Evolutionary conservation across 1,284 basidiomycete genomes (phyloP), one percentile per base, ranked within the genome.

Genomic region (Cutaneotrichosporon curvatum): DNA sequence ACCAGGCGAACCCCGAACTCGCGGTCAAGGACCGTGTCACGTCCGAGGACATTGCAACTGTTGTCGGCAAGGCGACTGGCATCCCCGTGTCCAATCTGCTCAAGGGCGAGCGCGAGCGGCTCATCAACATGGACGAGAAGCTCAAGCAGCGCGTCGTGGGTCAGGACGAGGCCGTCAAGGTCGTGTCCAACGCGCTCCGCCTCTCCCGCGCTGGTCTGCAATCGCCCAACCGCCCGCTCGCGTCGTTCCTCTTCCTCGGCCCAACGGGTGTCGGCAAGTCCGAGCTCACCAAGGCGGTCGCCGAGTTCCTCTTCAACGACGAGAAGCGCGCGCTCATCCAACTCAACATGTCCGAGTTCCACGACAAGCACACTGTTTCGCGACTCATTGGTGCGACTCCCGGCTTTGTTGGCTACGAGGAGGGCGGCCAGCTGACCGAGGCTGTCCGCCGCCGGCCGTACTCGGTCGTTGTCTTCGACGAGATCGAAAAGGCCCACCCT

Each of bases 281-380:
- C 0, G 89, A 94, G 63, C 75, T 94, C 7, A 84, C 83, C 63
- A 95, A 94, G 71, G 81, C 85, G 0, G 76, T 94, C 4, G 87
- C 90, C 0, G 77, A 77, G 3, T 91, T 94, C 75, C 68, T 94
- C 44, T 94, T 88, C 71, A 84, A 88, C 56, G 86, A 91, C 55
- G 87, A 91, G 62, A 81, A 83, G 53, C 75, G 85, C 31, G 86
- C 87, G 16, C 65, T 94, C 47, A 87, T 92, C 55, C 87, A 83
- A 55, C 85, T 92, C 67, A 90, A 91, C 63, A 90, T 90, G 87
- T 87, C 84, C 10, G 87, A 92, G 78, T 91, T 86, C 64, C 86
- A 88, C 55, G 89, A 92, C 58, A 79, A 87, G 49, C 87, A 95
- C 62, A 91, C 87, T 0, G 84, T 95, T 34, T 89, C 87, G 1